phyloP scores from a whole-genome alignment of 208 protist species.

The Tritrichomonas musculus region DNA sequence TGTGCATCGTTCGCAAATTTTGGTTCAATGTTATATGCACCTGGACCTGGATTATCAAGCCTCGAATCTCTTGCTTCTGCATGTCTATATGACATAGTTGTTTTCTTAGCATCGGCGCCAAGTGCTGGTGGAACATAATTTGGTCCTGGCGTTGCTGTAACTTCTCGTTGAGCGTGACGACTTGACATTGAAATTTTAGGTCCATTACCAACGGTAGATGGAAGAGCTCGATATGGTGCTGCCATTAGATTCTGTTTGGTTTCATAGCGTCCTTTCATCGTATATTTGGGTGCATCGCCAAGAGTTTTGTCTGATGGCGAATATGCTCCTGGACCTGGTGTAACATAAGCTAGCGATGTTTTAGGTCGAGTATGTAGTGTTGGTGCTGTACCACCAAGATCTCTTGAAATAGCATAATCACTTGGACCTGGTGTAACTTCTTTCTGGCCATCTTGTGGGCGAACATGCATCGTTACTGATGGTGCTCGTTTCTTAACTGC shows the following conservation, averaged over 20 bases:
- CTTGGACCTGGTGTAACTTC: not conserved
- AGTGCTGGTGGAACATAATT: not conserved
- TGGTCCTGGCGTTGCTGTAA: not conserved
- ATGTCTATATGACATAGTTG: not conserved
- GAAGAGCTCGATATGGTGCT: not conserved
- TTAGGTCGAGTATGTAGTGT: not conserved
- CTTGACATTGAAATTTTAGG: not conserved
- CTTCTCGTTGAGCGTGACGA: not conserved
- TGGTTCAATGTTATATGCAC: not conserved
- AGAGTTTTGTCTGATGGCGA: not conserved
- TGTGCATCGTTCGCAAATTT: not conserved
- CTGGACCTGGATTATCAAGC: conserved; percentile 14
- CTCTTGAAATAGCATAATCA: not conserved
- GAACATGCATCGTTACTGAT: not conserved
- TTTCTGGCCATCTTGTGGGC: not conserved
- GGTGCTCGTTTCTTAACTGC: not conserved
- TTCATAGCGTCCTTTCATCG: too few relatives aligned
- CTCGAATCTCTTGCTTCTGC: not conserved
- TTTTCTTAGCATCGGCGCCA: not conserved
- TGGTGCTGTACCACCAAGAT: not conserved
- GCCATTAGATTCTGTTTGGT: not conserved
- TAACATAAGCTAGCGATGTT: not conserved
- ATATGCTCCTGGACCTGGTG: not conserved
- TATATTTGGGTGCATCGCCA: not conserved
- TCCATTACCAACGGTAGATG: not conserved